Evolutionary conservation across 2,329 filamentous ascomycete species (phyloP).

Genomic region (Penicillium griseofulvum): DNA sequence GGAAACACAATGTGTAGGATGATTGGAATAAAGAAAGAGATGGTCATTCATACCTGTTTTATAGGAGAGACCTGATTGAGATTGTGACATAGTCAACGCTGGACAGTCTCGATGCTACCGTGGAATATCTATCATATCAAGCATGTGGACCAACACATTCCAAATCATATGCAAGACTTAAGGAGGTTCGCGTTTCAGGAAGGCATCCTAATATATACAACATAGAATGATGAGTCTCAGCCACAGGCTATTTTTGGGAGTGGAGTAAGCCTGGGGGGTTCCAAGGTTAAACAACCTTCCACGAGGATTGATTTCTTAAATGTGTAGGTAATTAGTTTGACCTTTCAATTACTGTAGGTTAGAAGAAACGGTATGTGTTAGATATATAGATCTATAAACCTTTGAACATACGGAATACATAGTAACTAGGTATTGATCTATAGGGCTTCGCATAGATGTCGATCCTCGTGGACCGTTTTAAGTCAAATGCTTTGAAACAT

Average conservation of each 20-base stretch:
- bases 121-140: neutral
- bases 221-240: neutral
- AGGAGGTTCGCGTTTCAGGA: neutral
- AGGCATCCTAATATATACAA: neutral
- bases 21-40: neutral
- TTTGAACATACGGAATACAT: neutral
- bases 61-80: neutral
- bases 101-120: neutral
- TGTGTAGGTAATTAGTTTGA: too few species aligned
- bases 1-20: neutral
- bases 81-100: neutral
- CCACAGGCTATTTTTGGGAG: constrained; percentile 8
- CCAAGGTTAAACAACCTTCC: neutral
- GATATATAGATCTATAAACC: neutral
- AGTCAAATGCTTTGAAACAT: neutral
- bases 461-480: neutral
- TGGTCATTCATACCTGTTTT: neutral
- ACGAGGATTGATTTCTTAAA: too few species aligned
- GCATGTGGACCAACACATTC: neutral
- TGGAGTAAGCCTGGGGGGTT: neutral
- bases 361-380: neutral
- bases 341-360: neutral
- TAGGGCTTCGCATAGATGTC: neutral
- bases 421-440: neutral
- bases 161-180: neutral